Evolutionary conservation across 805 yeast species (phyloP), one percentile per base, ranked within the genome.

Genomic region (Grigorovia transvaalensis): DNA sequence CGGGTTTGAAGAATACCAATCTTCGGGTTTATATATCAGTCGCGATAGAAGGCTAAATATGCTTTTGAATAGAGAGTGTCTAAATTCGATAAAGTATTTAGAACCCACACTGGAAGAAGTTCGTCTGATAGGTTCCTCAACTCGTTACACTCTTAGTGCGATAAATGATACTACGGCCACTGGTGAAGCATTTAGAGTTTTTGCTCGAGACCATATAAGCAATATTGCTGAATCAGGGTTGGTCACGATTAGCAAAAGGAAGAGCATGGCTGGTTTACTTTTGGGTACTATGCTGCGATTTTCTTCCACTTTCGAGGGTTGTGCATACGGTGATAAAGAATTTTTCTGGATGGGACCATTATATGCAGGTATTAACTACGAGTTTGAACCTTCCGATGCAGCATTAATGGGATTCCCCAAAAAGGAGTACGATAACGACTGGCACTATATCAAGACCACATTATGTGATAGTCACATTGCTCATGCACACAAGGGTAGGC

Each of bases 1-100:
- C 35, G 44, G 53, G 2, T 47, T 23, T 11, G 20, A 35, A 17
- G 59, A 55, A 40, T 60, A 60, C 46, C 33, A 42, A 69, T 57
- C 50, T 55, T 23, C 55, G 27, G 59, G 59, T 29, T 11, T 43
- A 7, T 43, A 19, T 17, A 20, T 43, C 15, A 20, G n/a, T 18
- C 45, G 45, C 12, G 29, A 19, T 18, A 43, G 45, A 20, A 18
- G 12, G n/a, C 45, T 43, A 17, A 7, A 19, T 18, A 23, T 38
- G 17, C 42, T 8, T 23, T 23, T 15, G 42, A 38, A 38, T 38
- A 3, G 41, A 30, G 15, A 33, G 13, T 46, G 48, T 46, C 9
- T 40, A 33, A 20, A 15, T 13, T 19, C 48, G 4, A n/a, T 46
- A 9, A 46, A 15, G 6, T 9, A 19, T n/a, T 17, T 33, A 20